phyloP scores from a whole-genome alignment of 2,329 filamentous ascomycete species.

The Diaporthe sp. region DNA sequence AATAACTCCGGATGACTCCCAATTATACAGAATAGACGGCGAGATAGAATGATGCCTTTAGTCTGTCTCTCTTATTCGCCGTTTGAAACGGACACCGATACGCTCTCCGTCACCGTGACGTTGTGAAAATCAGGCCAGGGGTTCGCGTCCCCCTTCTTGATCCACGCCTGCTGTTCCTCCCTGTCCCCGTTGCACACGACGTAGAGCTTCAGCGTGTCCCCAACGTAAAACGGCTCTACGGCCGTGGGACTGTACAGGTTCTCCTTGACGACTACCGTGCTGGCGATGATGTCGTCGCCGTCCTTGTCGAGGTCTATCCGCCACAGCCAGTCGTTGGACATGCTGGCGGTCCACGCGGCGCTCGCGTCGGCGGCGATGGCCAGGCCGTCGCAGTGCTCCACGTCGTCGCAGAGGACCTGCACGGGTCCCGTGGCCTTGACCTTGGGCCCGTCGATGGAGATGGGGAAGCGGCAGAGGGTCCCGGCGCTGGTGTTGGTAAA shows the following conservation, averaged over 20 bases:
- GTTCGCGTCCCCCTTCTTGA: constrained; percentile 19
- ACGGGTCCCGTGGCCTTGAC: constrained; percentile 24
- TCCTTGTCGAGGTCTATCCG: constrained; percentile 19
- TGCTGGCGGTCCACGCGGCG: constrained; percentile 17
- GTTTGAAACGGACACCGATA: constrained; percentile 2
- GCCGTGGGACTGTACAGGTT: constrained; percentile 33
- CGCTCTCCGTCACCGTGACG: constrained; percentile 23
- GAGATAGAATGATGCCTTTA: not conserved
- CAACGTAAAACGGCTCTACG: not conserved
- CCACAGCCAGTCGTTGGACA: constrained; percentile 24
- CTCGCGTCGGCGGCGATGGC: constrained; percentile 23
- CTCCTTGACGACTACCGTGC: constrained; percentile 15
- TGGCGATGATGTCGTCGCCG: constrained; percentile 12
- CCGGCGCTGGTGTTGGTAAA: constrained; percentile 33
- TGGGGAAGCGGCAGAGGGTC: constrained; percentile 32
- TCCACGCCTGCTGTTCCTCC: constrained; percentile 25
- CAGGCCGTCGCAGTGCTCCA: constrained; percentile 28
- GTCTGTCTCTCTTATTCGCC: not conserved
- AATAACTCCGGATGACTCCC: constrained; percentile 7
- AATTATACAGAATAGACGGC: not conserved
- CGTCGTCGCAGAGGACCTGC: constrained; percentile 18
- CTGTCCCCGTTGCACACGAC: constrained; percentile 32
- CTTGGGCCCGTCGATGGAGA: constrained; percentile 5
- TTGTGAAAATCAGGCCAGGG: constrained; percentile 21
- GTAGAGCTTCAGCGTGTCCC: not conserved